A percentile compares a stretch with the other conserved stretches of the same genome.
These are phyloP conservation scores for Cicer arietinum DNA, from an alignment of 306 rosid species.

Conservation along the genomic window DNA sequence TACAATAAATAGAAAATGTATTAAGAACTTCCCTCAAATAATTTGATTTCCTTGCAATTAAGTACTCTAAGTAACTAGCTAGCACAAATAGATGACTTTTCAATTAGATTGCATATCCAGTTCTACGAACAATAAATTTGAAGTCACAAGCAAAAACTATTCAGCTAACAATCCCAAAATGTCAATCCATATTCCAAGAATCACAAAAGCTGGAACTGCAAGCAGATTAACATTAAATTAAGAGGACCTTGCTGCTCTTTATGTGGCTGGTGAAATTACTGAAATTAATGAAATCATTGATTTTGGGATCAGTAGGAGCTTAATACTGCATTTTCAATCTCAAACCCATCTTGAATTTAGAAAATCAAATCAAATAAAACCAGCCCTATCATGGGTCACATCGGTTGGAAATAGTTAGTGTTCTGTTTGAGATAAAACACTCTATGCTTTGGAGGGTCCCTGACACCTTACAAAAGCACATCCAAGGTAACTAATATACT, in stretches of 20 bases:
- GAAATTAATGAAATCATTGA: conserved; percentile 35
- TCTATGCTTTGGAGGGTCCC: conserved; percentile 11
- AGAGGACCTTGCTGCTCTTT: conserved; percentile 24
- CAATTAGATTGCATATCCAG: conserved; percentile 28
- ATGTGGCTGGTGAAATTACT: conserved; percentile 18
- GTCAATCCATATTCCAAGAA: conserved; percentile 26
- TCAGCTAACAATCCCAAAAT: conserved; percentile 32
- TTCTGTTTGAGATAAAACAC: not conserved
- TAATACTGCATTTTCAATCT: conserved; percentile 18
- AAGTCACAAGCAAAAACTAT: conserved; percentile 15
- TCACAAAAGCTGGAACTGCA: conserved; percentile 21
- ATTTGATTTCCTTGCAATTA: conserved; percentile 11
- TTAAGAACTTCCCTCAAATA: conserved; percentile 38
- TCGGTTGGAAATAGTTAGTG: not conserved
- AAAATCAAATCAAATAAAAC: conserved; percentile 22
- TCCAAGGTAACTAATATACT: conserved; percentile 11
- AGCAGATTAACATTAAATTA: conserved; percentile 33
- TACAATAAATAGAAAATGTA: conserved; percentile 34
- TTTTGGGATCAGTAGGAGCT: conserved; percentile 23
- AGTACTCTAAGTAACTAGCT: conserved; percentile 17
- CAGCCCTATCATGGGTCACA: not conserved
- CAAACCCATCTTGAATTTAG: conserved; percentile 5
- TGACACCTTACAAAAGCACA: conserved; percentile 15
- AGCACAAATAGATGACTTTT: conserved; percentile 31
- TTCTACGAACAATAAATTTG: conserved; percentile 18